Evolutionary conservation across 345 rosid genomes (phyloP).

Genomic region (Corymbia maculata): DNA sequence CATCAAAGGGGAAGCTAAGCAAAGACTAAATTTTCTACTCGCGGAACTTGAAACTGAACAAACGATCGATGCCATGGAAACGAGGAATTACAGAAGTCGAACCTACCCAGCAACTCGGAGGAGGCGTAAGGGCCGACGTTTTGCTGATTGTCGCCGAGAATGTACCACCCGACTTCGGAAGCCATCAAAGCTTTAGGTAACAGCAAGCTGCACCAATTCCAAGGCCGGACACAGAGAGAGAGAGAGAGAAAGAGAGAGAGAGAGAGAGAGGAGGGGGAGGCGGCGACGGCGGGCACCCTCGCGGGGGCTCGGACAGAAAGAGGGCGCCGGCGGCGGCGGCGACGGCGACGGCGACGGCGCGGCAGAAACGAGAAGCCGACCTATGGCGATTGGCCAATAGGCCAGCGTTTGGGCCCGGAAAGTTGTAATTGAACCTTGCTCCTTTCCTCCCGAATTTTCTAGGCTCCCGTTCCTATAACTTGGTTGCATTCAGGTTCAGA

Average conservation of each 20-base stretch:
- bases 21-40: background rate
- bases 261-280: background rate
- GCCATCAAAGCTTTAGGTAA: background rate
- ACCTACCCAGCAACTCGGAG: constrained; percentile 67
- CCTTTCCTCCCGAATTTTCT: background rate
- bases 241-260: background rate
- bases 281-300: background rate
- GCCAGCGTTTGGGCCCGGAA: background rate
- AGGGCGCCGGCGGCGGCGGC: background rate
- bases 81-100: constrained; percentile 32
- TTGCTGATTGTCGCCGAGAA: constrained; percentile 67
- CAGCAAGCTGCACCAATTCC: background rate
- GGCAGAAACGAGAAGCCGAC: background rate
- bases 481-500: background rate
- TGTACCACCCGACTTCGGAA: constrained; percentile 61
- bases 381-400: background rate
- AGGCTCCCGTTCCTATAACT: background rate
- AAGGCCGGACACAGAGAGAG: background rate
- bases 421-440: background rate
- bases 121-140: constrained; percentile 64
- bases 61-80: constrained; percentile 34
- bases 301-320: background rate
- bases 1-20: background rate
- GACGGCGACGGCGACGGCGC: background rate
- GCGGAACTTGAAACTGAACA: background rate